phyloP scores from a whole-genome alignment of 176 grass and related monocot species.

The Eragrostis nindensis region DNA sequence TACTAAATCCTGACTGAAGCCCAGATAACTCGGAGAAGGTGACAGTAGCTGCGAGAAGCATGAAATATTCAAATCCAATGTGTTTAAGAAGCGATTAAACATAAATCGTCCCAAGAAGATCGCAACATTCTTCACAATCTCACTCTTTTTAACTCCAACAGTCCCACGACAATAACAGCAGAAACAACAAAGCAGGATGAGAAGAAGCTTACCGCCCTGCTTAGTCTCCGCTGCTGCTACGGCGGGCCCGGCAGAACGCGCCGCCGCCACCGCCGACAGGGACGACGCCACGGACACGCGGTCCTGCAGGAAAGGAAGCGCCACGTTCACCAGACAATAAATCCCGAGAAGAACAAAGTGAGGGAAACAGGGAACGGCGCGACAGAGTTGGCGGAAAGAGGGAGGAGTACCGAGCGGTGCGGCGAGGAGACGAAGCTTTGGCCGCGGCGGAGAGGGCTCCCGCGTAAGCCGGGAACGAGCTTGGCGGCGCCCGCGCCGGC shows the following conservation, averaged over 20 bases:
- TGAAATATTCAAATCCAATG: conserved; percentile 18
- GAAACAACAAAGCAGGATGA: neutral
- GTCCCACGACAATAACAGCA: neutral
- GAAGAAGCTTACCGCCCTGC: neutral
- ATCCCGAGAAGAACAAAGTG: neutral
- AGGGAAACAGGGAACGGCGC: neutral
- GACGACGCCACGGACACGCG: neutral
- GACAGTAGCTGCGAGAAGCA: neutral
- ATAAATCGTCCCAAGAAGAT: neutral
- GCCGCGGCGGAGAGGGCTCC: conserved; percentile 13
- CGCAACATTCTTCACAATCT: neutral
- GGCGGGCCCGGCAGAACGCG: neutral
- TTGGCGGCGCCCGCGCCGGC: conserved; percentile 22
- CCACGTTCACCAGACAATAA: neutral
- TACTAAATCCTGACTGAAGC: neutral
- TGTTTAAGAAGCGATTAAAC: neutral
- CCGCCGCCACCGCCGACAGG: neutral
- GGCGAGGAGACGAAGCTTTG: neutral
- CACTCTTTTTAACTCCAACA: neutral
- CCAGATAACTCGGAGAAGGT: neutral
- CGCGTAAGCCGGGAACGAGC: neutral
- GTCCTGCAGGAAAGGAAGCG: conserved; percentile 26
- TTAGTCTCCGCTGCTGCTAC: conserved; percentile 18
- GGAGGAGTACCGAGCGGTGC: neutral
- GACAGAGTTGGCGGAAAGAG: neutral